Conservation (phyloP, 73 alveolate species). For the Paramecium tetraurelia region DNA sequence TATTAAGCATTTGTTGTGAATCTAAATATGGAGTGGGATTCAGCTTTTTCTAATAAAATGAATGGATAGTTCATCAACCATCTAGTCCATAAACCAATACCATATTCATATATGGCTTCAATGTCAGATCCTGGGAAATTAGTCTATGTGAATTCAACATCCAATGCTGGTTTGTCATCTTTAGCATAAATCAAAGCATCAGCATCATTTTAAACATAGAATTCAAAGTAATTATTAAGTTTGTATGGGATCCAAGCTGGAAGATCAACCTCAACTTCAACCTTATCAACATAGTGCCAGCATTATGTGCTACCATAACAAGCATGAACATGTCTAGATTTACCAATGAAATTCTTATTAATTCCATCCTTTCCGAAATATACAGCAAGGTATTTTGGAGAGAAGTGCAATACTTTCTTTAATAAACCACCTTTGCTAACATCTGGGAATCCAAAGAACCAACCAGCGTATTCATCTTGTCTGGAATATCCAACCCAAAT, state of each 20-base stretch:
- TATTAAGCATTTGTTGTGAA: not conserved
- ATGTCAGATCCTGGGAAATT: conserved; percentile 32
- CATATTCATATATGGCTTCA: conserved; percentile 53
- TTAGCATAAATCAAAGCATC: not conserved
- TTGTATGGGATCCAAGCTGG: conserved; percentile 39
- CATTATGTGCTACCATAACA: conserved; percentile 39
- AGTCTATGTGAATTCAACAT: not conserved
- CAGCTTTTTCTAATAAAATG: not conserved
- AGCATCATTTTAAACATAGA: not conserved
- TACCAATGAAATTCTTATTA: not conserved
- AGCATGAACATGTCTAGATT: conserved; percentile 39
- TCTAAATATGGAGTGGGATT: conserved; percentile 27
- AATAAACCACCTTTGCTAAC: not conserved
- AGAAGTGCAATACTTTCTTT: not conserved
- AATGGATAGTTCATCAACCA: conserved; percentile 42
- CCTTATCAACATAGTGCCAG: conserved; percentile 9
- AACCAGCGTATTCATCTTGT: not conserved
- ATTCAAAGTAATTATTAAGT: not conserved
- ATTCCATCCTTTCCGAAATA: conserved; percentile 44
- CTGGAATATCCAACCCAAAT: conserved; percentile 52
- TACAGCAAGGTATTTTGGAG: conserved; percentile 17
- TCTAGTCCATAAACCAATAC: conserved; percentile 49
- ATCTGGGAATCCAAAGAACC: conserved; percentile 55
- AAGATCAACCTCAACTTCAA: not conserved
- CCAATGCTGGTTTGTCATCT: conserved; percentile 9